A percentile compares a stretch with the other conserved stretches of the same genome.
phyloP scores from a whole-genome alignment of 768 basidiomycete species.

The Boletus patriciae region DNA sequence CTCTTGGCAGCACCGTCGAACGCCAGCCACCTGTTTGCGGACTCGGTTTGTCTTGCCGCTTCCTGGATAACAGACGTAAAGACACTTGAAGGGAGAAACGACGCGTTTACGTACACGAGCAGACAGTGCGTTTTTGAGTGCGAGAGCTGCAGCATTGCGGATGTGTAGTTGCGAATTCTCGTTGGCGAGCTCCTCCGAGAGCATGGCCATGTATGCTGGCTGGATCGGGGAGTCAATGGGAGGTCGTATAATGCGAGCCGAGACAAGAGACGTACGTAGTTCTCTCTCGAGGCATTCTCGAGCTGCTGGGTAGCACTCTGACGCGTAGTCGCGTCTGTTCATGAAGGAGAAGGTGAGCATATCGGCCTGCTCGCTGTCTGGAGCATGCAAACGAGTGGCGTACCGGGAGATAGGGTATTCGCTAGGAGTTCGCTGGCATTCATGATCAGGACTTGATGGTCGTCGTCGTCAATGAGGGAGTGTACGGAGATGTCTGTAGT shows the following conservation, averaged over 20 bases:
- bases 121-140: slow-evolving; percentile 91
- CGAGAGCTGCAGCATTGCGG: slow-evolving; percentile 94
- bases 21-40: slow-evolving; percentile 79
- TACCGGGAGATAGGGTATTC: slow-evolving; percentile 90
- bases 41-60: slow-evolving; percentile 67
- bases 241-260: not conserved
- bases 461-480: slow-evolving; percentile 26
- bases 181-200: slow-evolving; percentile 80
- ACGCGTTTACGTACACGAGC: slow-evolving; percentile 69
- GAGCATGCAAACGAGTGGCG: slow-evolving; percentile 35
- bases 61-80: slow-evolving; percentile 53
- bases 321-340: slow-evolving; percentile 82
- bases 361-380: slow-evolving; percentile 37
- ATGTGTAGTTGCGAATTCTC: slow-evolving; percentile 70
- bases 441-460: slow-evolving; percentile 52
- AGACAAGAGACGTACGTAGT: slow-evolving; percentile 72
- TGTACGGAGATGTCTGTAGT: slow-evolving; percentile 15
- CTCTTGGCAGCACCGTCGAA: slow-evolving; percentile 62
- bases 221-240: slow-evolving; percentile 37
- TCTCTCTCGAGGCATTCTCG: slow-evolving; percentile 80
- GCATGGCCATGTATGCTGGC: slow-evolving; percentile 92
- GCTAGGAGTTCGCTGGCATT: slow-evolving; percentile 89
- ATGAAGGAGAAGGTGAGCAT: slow-evolving; percentile 21
- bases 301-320: slow-evolving; percentile 89
- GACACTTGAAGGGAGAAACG: slow-evolving; percentile 6